Percentiles rank a stretch among this genome's conserved stretches.
Evolutionary conservation across 352 stramenopile species (phyloP).

Genomic region (Phytophthora nicotianae): DNA sequence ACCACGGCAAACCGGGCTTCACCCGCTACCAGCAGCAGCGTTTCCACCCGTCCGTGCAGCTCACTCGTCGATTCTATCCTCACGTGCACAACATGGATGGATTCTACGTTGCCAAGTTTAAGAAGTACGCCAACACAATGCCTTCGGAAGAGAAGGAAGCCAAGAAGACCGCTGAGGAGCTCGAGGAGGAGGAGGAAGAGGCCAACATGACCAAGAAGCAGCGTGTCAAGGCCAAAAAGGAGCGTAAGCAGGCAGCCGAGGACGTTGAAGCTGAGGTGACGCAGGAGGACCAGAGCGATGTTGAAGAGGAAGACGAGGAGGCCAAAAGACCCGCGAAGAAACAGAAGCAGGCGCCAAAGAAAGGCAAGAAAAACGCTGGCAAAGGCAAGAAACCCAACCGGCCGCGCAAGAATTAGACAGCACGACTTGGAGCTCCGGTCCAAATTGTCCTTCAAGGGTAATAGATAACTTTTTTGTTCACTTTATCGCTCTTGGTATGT

Average conservation of each 20-base stretch:
- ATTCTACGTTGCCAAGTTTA: conserved; percentile 99
- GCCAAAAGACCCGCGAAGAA: conserved; percentile 49
- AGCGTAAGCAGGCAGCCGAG: conserved; percentile 70
- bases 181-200: conserved; percentile 75
- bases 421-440: conserved; percentile 24
- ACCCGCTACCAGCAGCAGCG: conserved; percentile 96
- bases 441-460: conserved; percentile 25
- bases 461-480: conserved; percentile 34
- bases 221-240: conserved; percentile 79
- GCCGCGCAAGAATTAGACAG: conserved; percentile 53
- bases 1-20: conserved; percentile 95
- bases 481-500: conserved; percentile 31
- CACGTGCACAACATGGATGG: conserved; percentile 99
- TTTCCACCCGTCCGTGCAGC: conserved; percentile 97
- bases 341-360: conserved; percentile 51
- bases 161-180: conserved; percentile 79
- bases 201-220: conserved; percentile 81
- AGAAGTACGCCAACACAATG: conserved; percentile 97
- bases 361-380: conserved; percentile 31
- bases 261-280: conserved; percentile 74
- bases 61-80: conserved; percentile 98
- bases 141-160: conserved; percentile 72
- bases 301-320: conserved; percentile 47
- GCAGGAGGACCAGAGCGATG: conserved; percentile 57
- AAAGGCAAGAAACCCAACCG: conserved; percentile 52